Evolutionary conservation across 1,284 basidiomycete species (phyloP).

Genomic region (Leccinum pallidistipes): DNA sequence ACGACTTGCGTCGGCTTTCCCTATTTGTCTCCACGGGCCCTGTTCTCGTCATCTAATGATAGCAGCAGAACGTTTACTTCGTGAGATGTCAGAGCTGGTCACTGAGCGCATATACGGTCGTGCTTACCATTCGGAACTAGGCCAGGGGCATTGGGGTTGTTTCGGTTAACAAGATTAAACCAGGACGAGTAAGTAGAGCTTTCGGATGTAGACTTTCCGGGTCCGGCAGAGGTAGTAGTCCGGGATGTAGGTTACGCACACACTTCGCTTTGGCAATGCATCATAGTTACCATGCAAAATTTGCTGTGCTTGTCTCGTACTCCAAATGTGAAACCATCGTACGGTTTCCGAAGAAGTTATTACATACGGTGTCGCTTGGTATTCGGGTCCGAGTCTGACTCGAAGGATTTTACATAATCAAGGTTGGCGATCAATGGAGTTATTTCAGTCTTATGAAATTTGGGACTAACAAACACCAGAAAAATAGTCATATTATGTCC

Average conservation of each 20-base stretch:
- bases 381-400: not conserved
- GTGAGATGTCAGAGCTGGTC: not conserved
- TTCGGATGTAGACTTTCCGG: not conserved
- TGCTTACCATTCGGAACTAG: not conserved
- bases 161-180: not conserved
- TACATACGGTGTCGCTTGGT: not conserved
- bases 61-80: not conserved
- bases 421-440: too few relatives aligned
- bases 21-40: not conserved
- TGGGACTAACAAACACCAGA: conserved; percentile 38
- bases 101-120: not conserved
- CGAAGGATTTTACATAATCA: too few relatives aligned
- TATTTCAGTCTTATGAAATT: not conserved
- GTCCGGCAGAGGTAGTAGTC: not conserved
- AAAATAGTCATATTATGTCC: conserved; percentile 37
- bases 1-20: not conserved
- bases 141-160: not conserved
- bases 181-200: not conserved
- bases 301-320: not conserved
- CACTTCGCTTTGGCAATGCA: not conserved
- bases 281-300: not conserved
- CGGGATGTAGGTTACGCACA: not conserved
- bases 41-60: not conserved
- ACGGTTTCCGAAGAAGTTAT: not conserved
- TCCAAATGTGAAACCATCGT: not conserved